Conservation (phyloP, 2,329 filamentous ascomycete genomes). For the Chrysoporthe austroafricana region DNA sequence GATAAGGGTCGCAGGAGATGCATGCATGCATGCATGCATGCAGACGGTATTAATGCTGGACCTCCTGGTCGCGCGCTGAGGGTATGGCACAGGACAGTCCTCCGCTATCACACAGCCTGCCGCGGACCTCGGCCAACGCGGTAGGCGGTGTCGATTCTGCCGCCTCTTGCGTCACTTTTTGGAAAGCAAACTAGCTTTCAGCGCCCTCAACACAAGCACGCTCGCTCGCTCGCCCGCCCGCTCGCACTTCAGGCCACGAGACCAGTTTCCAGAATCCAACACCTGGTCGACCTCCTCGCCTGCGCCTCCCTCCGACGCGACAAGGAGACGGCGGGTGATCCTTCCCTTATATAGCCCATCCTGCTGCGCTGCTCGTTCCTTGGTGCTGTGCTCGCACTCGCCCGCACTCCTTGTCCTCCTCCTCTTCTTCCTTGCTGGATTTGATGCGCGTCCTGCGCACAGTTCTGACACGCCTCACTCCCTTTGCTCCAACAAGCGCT, state of each 20-base stretch:
- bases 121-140: background rate
- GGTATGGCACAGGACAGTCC: background rate
- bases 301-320: background rate
- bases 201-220: background rate
- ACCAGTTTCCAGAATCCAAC: constrained; percentile 3
- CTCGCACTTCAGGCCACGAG: constrained; percentile 21
- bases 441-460: constrained; percentile 21
- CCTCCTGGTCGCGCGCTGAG: background rate
- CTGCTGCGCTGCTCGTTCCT: too few relatives aligned
- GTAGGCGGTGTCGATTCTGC: constrained; percentile 27
- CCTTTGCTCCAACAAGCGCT: constrained; percentile 3
- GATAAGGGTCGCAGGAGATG: too few relatives aligned
- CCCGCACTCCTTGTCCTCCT: background rate
- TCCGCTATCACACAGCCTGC: background rate
- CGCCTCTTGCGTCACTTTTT: constrained; percentile 25
- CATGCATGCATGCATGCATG: too few relatives aligned
- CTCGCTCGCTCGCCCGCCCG: too few relatives aligned
- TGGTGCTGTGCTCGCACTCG: too few relatives aligned
- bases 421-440: background rate
- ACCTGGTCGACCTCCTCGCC: background rate
- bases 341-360: background rate
- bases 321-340: background rate
- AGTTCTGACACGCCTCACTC: constrained; percentile 8
- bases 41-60: background rate
- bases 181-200: too few relatives aligned